Base-by-base conservation (phyloP, 1,139 yeast species). In the Hansenula sp. region DNA sequence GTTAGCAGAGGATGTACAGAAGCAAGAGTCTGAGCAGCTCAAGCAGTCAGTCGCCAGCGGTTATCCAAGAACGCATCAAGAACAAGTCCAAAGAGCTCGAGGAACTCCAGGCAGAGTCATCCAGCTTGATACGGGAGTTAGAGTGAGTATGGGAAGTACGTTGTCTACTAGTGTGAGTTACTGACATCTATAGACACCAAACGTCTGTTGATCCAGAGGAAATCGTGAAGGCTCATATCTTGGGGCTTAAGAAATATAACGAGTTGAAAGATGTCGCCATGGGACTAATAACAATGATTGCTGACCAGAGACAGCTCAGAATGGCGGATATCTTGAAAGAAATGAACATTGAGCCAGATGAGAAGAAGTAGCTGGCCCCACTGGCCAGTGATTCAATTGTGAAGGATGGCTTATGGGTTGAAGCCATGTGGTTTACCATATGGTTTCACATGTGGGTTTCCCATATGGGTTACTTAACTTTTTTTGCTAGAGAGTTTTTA, bases 191-290 rank as follows among this genome's bases (percentile, higher is more conserved):
- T 17, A 30, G 33, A 21, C 33, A 31, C 13, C 10, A 21, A 14
- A 31, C 33, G n/a, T 21, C 26, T 14, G 8, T 31, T 4, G 19
- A 31, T 14, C 26, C 33, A 21, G 33, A 43, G 14, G 21, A 2
- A 2, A 61, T 73, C 1, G 68, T 72, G 20, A 68, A 66, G 40
- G 57, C 56, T 34, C 79, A 75, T 47, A 68, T 74, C 24, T 52
- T 57, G 36, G 64, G 65, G 46, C 53, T 74, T 32, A 68, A 68
- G 39, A 53, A 61, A 42, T 76, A 75, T 55, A 69, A 75, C 47
- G 80, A 74, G 42, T 57, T 75, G 34, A 71, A 68, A 49, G 80
- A 74, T 51, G 64, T 69, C 12, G 78, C 80, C 1, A 53, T 73
- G 47, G 68, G 69, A 7, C 50, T 76, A 45, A 70, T 75, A 19